Percentiles rank a stretch among this genome's conserved stretches.
Conservation (phyloP, 768 basidiomycete genomes). For the Gymnopilus dilepis region DNA sequence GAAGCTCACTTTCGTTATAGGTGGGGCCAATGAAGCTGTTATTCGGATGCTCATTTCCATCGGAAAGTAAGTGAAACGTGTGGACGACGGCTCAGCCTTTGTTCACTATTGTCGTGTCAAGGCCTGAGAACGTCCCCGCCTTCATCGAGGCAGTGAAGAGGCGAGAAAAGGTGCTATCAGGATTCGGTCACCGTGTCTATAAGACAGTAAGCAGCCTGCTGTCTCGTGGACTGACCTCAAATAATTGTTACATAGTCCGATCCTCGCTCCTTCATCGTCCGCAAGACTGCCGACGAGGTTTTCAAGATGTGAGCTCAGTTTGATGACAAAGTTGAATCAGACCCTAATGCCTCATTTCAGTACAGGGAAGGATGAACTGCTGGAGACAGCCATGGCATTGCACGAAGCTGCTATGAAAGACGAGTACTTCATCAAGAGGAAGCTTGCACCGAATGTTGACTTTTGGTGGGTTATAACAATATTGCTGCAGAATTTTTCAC, state of each 20-base stretch:
- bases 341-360: slow-evolving; percentile 39
- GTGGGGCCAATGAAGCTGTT: slow-evolving; percentile 93
- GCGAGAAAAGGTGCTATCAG: slow-evolving; percentile 87
- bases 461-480: slow-evolving; percentile 65
- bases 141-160: slow-evolving; percentile 89
- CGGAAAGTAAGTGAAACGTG: slow-evolving; percentile 61
- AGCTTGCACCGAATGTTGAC: slow-evolving; percentile 89
- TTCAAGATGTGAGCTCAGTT: slow-evolving; percentile 72
- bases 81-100: background rate
- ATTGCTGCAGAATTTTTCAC: background rate
- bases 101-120: slow-evolving; percentile 27
- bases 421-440: slow-evolving; percentile 84
- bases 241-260: slow-evolving; percentile 62
- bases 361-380: slow-evolving; percentile 82
- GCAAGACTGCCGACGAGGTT: slow-evolving; percentile 90
- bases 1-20: slow-evolving; percentile 35
- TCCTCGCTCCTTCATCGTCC: slow-evolving; percentile 89
- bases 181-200: slow-evolving; percentile 80
- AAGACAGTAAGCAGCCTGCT: slow-evolving; percentile 36
- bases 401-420: slow-evolving; percentile 91
- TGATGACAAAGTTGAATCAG: background rate
- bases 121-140: slow-evolving; percentile 82
- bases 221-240: background rate
- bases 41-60: slow-evolving; percentile 93
- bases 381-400: slow-evolving; percentile 88